phyloP scores from a whole-genome alignment of 345 rosid genomes.

The Rhodomyrtus tomentosa region DNA sequence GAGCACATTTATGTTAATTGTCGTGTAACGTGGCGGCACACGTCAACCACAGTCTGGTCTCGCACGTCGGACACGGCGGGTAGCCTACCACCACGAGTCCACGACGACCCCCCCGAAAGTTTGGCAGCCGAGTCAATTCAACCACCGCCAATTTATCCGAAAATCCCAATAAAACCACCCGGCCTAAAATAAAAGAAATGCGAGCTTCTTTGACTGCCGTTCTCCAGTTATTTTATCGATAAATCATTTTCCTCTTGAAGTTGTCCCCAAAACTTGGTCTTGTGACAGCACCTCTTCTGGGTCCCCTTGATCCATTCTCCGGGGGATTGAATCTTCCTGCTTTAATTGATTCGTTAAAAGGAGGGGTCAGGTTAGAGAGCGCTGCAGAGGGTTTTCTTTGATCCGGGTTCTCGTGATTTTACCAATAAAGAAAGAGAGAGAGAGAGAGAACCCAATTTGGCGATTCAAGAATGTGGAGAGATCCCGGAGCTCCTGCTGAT shows the following conservation, averaged over 20 bases:
- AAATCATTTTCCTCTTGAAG: neutral
- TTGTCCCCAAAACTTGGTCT: neutral
- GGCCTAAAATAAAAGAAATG: neutral
- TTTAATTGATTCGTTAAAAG: neutral
- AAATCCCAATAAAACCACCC: neutral
- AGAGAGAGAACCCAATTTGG: neutral
- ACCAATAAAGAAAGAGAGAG: neutral
- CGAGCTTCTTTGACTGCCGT: neutral
- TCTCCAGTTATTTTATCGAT: neutral
- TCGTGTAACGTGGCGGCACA: neutral
- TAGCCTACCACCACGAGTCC: neutral
- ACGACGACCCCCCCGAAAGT: neutral
- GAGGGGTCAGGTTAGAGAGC: neutral
- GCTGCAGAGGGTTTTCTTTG: neutral
- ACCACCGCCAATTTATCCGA: neutral
- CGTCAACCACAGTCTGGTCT: neutral
- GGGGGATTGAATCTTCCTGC: neutral
- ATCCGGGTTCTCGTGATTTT: neutral
- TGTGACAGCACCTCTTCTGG: neutral
- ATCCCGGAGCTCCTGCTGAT: constrained; percentile 62
- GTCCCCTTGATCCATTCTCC: neutral
- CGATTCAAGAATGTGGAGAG: constrained; percentile 46
- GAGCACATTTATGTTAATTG: too few species aligned
- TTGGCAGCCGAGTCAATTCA: neutral
- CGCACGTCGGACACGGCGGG: neutral